Percentiles rank a stretch among this genome's conserved stretches.
Evolutionary conservation across 106 monocot genomes (phyloP).

Genomic region (Allium cepa): DNA sequence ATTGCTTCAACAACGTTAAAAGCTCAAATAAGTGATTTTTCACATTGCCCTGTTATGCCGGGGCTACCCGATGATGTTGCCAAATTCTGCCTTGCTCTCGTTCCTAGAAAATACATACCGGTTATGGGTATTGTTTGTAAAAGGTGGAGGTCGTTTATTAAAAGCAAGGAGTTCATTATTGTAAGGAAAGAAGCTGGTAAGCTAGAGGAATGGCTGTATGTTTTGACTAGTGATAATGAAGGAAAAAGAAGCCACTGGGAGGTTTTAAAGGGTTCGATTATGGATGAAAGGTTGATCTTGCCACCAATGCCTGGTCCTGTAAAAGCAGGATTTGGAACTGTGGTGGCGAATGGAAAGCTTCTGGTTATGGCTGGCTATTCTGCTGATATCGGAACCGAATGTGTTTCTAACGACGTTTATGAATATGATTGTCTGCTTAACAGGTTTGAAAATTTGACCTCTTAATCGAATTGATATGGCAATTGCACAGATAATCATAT

Average conservation of each 20-base stretch:
- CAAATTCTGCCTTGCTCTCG: slow-evolving; percentile 73
- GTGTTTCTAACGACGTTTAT: slow-evolving; percentile 65
- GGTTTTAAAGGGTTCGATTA: slow-evolving; percentile 14
- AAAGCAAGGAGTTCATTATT: slow-evolving; percentile 63
- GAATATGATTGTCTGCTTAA: slow-evolving; percentile 84
- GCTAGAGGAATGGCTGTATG: slow-evolving; percentile 79
- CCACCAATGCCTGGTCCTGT: slow-evolving; percentile 82
- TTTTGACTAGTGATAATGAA: slow-evolving; percentile 51
- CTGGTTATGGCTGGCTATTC: slow-evolving; percentile 64
- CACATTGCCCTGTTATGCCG: slow-evolving; percentile 48
- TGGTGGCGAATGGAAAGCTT: slow-evolving; percentile 65
- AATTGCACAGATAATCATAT: too few relatives aligned
- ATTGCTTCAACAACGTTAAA: slow-evolving; percentile 2
- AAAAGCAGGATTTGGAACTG: slow-evolving; percentile 69
- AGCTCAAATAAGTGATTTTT: slow-evolving; percentile 13
- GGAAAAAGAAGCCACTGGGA: slow-evolving; percentile 79
- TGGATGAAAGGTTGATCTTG: slow-evolving; percentile 18
- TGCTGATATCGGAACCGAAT: slow-evolving; percentile 24
- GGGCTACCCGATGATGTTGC: slow-evolving; percentile 84
- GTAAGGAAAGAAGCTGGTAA: slow-evolving; percentile 63
- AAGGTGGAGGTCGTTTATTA: slow-evolving; percentile 70
- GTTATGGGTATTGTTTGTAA: slow-evolving; percentile 64
- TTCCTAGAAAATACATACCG: slow-evolving; percentile 53
- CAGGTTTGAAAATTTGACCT: slow-evolving; percentile 27
- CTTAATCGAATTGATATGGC: too few relatives aligned